A percentile compares a stretch with the other conserved stretches of the same genome.
Evolutionary conservation across 805 yeast species (phyloP).

Genomic region (Huiozyma sinensis): DNA sequence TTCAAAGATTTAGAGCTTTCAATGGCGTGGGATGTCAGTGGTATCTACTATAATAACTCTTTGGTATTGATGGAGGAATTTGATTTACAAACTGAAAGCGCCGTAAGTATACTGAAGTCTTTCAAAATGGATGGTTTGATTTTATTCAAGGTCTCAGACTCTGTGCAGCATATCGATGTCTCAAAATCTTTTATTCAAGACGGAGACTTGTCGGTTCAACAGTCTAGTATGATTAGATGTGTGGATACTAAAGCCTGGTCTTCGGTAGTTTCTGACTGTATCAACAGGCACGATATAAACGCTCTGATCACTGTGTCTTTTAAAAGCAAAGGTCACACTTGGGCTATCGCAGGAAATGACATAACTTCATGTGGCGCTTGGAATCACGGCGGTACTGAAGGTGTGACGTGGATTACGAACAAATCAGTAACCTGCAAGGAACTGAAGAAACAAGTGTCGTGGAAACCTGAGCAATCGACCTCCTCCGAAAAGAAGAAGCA

Average conservation of each 20-base stretch:
- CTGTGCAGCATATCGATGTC: background rate
- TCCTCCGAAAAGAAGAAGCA: too few species aligned
- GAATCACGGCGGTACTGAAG: slow-evolving; percentile 5
- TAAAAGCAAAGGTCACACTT: slow-evolving; percentile 6
- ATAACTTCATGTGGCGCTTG: slow-evolving; percentile 4
- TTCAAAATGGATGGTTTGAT: background rate
- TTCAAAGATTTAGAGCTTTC: slow-evolving; percentile 26
- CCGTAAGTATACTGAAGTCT: background rate
- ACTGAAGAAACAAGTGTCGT: too few species aligned
- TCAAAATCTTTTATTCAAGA: background rate
- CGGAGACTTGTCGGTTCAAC: too few species aligned
- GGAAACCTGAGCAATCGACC: too few species aligned
- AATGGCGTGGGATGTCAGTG: slow-evolving; percentile 30
- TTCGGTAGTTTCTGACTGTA: slow-evolving; percentile 7
- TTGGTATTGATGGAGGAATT: slow-evolving; percentile 15
- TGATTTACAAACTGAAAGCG: background rate
- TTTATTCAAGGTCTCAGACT: background rate
- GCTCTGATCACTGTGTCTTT: slow-evolving; percentile 7
- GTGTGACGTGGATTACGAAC: background rate
- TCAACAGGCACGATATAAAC: slow-evolving; percentile 11
- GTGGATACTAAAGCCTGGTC: slow-evolving; percentile 16
- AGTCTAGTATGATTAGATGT: background rate
- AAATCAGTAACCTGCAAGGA: too few species aligned
- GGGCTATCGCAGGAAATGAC: background rate
- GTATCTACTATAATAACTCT: slow-evolving; percentile 18